Evolutionary conservation across 257 asterid species (phyloP).

Genomic region (Solanum boliviense): DNA sequence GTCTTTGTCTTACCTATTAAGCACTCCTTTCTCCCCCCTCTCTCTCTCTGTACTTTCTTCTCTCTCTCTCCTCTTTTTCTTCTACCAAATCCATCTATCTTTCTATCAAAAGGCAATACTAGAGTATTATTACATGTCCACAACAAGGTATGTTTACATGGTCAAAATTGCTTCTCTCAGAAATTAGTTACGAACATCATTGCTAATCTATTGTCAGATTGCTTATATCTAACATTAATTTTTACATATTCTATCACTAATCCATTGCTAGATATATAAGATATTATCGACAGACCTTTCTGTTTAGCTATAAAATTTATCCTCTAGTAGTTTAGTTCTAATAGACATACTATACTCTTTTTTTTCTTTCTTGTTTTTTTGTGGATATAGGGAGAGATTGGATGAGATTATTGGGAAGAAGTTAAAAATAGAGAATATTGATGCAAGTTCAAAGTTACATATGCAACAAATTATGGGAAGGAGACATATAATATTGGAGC

Average conservation of each 20-base stretch:
- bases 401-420: slow-evolving; percentile 59
- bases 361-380: not conserved
- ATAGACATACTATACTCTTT: not conserved
- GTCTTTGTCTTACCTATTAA: slow-evolving; percentile 18
- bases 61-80: not conserved
- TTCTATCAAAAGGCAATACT: not conserved
- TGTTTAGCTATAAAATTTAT: not conserved
- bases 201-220: not conserved
- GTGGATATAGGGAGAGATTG: slow-evolving; percentile 42
- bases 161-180: not conserved
- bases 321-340: not conserved
- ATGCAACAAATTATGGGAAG: slow-evolving; percentile 30
- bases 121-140: slow-evolving; percentile 45
- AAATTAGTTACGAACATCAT: not conserved
- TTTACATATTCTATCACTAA: not conserved
- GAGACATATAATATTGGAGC: slow-evolving; percentile 54
- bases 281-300: not conserved
- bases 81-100: slow-evolving; percentile 6
- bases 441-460: slow-evolving; percentile 16
- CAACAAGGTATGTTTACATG: slow-evolving; percentile 40
- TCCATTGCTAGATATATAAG: not conserved
- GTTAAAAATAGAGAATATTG: slow-evolving; percentile 41
- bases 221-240: not conserved
- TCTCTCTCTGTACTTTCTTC: not conserved
- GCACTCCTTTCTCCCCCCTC: slow-evolving; percentile 10